A percentile compares a stretch with the other conserved stretches of the same genome.
phyloP scores from a whole-genome alignment of 2,329 filamentous ascomycete genomes.

The Chrysoporthe austroafricana region DNA sequence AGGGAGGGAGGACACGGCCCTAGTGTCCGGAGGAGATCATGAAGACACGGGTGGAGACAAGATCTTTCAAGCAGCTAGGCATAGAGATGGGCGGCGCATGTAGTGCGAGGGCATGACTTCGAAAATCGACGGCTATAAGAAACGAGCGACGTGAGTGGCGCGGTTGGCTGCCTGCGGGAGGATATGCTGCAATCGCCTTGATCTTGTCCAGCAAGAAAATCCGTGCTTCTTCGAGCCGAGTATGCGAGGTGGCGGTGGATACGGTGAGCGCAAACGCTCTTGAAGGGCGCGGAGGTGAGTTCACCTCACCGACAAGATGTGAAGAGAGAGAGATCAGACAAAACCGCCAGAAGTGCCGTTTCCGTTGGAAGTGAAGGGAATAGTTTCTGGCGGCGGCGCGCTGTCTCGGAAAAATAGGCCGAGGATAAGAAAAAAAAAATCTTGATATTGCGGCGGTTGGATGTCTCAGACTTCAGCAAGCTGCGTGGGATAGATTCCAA shows the following conservation, averaged over 20 bases:
- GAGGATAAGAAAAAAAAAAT: neutral
- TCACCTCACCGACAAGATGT: slow-evolving; percentile 1
- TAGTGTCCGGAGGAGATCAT: neutral
- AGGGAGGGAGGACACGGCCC: neutral
- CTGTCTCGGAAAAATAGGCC: slow-evolving; percentile 1
- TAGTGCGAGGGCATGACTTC: slow-evolving; percentile 18
- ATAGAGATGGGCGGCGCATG: neutral
- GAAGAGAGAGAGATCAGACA: neutral
- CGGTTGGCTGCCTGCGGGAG: slow-evolving; percentile 14
- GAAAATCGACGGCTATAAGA: neutral
- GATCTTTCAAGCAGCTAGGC: neutral
- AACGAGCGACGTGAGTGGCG: neutral
- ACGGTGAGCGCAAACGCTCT: neutral
- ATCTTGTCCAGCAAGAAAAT: neutral
- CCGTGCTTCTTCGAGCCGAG: neutral
- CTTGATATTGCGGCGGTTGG: slow-evolving; percentile 5
- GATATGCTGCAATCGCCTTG: slow-evolving; percentile 1
- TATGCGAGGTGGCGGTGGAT: neutral
- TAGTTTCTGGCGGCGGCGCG: neutral
- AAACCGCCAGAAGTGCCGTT: neutral
- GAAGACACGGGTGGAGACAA: neutral
- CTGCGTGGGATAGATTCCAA: neutral
- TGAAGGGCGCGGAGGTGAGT: neutral
- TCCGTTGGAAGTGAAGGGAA: neutral
- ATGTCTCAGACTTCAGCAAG: slow-evolving; percentile 4